Percentiles rank a stretch among this genome's conserved stretches.
phyloP scores from a whole-genome alignment of 257 asterid genomes.

The Capsicum baccatum region DNA sequence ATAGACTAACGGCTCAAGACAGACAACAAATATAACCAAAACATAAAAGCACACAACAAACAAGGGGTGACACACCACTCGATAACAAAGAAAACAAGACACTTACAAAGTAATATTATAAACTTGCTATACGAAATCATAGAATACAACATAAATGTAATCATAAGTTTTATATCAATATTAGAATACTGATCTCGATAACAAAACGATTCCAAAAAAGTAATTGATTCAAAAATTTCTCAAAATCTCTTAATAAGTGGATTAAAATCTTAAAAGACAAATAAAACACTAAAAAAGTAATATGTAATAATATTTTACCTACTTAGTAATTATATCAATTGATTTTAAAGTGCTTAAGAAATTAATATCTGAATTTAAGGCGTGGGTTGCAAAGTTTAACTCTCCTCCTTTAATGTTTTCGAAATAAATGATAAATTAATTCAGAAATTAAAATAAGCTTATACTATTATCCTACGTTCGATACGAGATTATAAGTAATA shows the following conservation, averaged over 20 bases:
- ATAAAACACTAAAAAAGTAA: neutral
- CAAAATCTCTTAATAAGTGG: neutral
- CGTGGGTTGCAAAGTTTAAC: neutral
- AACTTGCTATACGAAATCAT: too few species aligned
- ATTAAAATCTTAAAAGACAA: neutral
- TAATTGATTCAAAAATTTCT: neutral
- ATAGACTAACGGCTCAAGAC: too few species aligned
- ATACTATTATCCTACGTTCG: too few species aligned
- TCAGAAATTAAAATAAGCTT: too few species aligned
- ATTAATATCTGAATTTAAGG: neutral
- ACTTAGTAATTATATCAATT: neutral
- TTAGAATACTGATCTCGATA: neutral
- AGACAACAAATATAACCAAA: too few species aligned
- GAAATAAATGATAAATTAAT: too few species aligned
- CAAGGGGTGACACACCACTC: too few species aligned
- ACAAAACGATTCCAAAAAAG: neutral
- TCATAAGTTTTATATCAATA: neutral
- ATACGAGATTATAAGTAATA: too few species aligned
- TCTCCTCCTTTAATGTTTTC: neutral
- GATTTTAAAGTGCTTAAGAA: neutral
- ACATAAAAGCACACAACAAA: too few species aligned
- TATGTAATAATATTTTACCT: neutral
- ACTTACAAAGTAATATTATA: too few species aligned
- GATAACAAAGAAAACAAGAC: too few species aligned
- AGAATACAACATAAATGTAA: too few species aligned